These are phyloP conservation scores for Spergularia azorica DNA, from an alignment of 179 eudicot genomes.

Conservation along the genomic window DNA sequence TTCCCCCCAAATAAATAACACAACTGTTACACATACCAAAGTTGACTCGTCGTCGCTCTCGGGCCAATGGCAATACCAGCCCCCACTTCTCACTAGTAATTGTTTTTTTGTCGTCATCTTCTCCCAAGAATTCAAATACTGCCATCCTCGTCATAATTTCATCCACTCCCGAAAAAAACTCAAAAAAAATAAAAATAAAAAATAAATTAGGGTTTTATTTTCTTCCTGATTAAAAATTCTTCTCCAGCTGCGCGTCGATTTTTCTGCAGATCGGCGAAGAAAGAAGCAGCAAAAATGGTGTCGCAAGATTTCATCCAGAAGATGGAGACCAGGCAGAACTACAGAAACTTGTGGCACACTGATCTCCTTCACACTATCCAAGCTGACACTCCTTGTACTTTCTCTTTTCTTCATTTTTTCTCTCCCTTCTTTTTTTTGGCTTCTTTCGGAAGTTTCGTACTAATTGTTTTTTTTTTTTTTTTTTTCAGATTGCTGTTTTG, in stretches of 20 bases:
- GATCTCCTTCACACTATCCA: slow-evolving; percentile 64
- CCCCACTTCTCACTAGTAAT: too few relatives aligned
- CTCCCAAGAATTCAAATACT: too few relatives aligned
- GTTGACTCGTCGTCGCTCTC: too few relatives aligned
- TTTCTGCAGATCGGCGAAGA: slow-evolving; percentile 17
- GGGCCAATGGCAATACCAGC: too few relatives aligned
- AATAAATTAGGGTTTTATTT: not conserved
- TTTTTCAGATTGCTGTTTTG: slow-evolving; percentile 63
- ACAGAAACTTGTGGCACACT: slow-evolving; percentile 89
- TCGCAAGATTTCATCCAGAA: slow-evolving; percentile 64
- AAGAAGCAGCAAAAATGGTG: slow-evolving; percentile 39
- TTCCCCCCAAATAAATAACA: too few relatives aligned
- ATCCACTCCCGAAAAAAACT: too few relatives aligned
- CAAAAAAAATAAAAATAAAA: not conserved
- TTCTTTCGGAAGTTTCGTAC: not conserved
- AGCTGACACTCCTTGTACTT: slow-evolving; percentile 74
- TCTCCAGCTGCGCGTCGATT: slow-evolving; percentile 12
- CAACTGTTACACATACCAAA: too few relatives aligned
- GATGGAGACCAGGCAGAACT: slow-evolving; percentile 76
- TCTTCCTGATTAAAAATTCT: not conserved
- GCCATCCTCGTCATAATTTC: too few relatives aligned
- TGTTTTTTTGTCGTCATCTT: too few relatives aligned
- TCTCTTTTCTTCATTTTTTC: not conserved
- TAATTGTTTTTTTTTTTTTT: slow-evolving; percentile 10
- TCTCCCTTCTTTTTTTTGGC: not conserved